Conservation (phyloP, 768 basidiomycete species). For the Lactarius psammicola region DNA sequence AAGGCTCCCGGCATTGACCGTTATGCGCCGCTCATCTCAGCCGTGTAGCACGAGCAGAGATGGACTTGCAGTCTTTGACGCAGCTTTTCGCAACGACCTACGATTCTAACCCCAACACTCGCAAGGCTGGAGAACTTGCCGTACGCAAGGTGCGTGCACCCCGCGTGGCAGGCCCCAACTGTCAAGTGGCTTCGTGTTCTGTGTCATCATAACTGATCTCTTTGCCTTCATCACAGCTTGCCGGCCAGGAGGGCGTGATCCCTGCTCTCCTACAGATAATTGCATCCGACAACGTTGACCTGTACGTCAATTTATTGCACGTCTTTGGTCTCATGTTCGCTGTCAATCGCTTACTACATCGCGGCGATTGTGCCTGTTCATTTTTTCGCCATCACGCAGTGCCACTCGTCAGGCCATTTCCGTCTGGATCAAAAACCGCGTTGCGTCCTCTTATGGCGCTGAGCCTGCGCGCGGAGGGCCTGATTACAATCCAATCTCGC, state of each 20-base stretch:
- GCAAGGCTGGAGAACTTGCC: slow-evolving; percentile 82
- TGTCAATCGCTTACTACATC: background rate
- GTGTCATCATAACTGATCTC: slow-evolving; percentile 19
- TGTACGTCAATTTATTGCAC: slow-evolving; percentile 48
- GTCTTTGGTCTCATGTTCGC: background rate
- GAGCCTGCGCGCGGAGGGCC: slow-evolving; percentile 48
- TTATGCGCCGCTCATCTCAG: slow-evolving; percentile 7
- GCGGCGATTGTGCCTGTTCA: slow-evolving; percentile 13
- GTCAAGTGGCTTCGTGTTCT: slow-evolving; percentile 10
- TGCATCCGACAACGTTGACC: slow-evolving; percentile 69
- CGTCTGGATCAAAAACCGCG: slow-evolving; percentile 90
- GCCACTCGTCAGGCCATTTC: slow-evolving; percentile 81
- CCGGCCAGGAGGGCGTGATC: slow-evolving; percentile 77
- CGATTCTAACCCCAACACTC: slow-evolving; percentile 81
- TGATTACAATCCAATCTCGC: slow-evolving; percentile 60
- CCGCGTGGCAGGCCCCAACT: slow-evolving; percentile 1
- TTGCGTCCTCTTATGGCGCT: slow-evolving; percentile 61
- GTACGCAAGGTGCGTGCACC: slow-evolving; percentile 67
- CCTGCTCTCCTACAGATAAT: slow-evolving; percentile 85
- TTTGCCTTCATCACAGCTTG: slow-evolving; percentile 50
- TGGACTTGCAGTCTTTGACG: slow-evolving; percentile 76
- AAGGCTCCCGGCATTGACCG: background rate
- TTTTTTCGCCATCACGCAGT: slow-evolving; percentile 39
- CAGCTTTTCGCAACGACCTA: slow-evolving; percentile 78
- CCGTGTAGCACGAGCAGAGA: slow-evolving; percentile 33